phyloP scores from a whole-genome alignment of 2,329 filamentous ascomycete species.

The Epichloe baconii region DNA sequence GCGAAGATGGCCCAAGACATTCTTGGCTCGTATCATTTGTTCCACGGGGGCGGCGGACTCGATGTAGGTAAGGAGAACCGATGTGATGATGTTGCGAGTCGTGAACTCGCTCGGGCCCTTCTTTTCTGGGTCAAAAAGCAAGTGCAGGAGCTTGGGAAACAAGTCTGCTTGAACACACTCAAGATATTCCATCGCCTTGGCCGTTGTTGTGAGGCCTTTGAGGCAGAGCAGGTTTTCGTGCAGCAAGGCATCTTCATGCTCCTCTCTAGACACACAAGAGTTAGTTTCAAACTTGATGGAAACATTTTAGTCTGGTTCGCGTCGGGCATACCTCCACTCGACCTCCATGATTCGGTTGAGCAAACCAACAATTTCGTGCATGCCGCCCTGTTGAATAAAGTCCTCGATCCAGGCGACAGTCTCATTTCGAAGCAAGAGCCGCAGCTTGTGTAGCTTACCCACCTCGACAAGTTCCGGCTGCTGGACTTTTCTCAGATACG shows the following conservation, averaged over 20 bases:
- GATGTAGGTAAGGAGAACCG: constrained; percentile 79
- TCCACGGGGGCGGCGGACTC: constrained; percentile 50
- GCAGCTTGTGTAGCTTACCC: constrained; percentile 87
- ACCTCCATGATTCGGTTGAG: constrained; percentile 88
- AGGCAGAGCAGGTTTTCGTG: constrained; percentile 88
- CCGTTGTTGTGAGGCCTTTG: constrained; percentile 88
- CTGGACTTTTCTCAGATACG: constrained; percentile 67
- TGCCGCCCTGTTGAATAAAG: constrained; percentile 80
- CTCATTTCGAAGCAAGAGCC: constrained; percentile 81
- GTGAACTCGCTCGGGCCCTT: constrained; percentile 96
- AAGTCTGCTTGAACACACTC: constrained; percentile 65
- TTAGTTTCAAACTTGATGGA: constrained; percentile 4
- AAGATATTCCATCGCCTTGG: constrained; percentile 69
- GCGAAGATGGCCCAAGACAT: constrained; percentile 66
- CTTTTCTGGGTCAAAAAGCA: constrained; percentile 96
- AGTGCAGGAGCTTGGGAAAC: constrained; percentile 72
- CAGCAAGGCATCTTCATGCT: constrained; percentile 85
- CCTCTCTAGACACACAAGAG: constrained; percentile 47
- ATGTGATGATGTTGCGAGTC: constrained; percentile 80
- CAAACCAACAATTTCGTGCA: constrained; percentile 79
- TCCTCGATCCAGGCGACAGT: constrained; percentile 90
- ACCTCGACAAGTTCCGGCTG: constrained; percentile 79
- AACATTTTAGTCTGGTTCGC: neutral
- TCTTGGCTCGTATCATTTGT: constrained; percentile 53
- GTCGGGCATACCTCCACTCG: constrained; percentile 64